Conservation (phyloP, 1,139 yeast genomes). For the Yamadazyma atmosphaerica region DNA sequence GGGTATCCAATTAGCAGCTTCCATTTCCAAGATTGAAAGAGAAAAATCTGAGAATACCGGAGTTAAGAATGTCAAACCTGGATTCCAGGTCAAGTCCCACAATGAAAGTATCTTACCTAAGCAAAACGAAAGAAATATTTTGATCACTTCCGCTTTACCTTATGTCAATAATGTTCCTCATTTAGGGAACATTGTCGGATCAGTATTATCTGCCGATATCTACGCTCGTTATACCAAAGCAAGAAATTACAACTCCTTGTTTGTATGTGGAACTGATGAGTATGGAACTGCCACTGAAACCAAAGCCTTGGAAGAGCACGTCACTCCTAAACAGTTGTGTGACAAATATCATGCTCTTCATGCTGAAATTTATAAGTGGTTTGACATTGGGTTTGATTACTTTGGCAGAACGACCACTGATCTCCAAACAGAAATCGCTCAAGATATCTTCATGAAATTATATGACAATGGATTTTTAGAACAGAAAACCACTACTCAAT, state of each 20-base stretch:
- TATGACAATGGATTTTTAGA: constrained; percentile 75
- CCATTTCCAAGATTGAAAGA: constrained; percentile 46
- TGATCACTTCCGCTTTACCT: constrained; percentile 95
- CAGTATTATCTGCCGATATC: constrained; percentile 92
- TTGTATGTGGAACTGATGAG: constrained; percentile 96
- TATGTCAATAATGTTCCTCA: constrained; percentile 98
- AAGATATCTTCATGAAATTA: constrained; percentile 80
- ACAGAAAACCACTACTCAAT: constrained; percentile 84
- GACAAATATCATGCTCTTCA: constrained; percentile 87
- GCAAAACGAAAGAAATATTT: constrained; percentile 70
- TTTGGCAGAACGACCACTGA: constrained; percentile 96
- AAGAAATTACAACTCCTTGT: constrained; percentile 84
- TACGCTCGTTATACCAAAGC: constrained; percentile 88
- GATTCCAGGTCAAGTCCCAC: constrained; percentile 38
- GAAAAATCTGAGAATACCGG: constrained; percentile 59
- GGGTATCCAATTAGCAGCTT: constrained; percentile 39
- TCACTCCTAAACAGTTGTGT: constrained; percentile 85
- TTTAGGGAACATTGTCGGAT: constrained; percentile 93
- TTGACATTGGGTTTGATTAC: constrained; percentile 88
- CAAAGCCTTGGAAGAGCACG: constrained; percentile 91
- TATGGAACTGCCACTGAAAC: constrained; percentile 99
- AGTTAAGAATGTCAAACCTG: constrained; percentile 43
- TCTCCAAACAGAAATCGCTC: constrained; percentile 92
- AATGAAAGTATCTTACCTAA: constrained; percentile 52
- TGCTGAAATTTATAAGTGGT: constrained; percentile 92